Evolutionary conservation across 2,329 filamentous ascomycete species (phyloP), one percentile per base, ranked within the genome.

Genomic region (Sarocladium oryzae): DNA sequence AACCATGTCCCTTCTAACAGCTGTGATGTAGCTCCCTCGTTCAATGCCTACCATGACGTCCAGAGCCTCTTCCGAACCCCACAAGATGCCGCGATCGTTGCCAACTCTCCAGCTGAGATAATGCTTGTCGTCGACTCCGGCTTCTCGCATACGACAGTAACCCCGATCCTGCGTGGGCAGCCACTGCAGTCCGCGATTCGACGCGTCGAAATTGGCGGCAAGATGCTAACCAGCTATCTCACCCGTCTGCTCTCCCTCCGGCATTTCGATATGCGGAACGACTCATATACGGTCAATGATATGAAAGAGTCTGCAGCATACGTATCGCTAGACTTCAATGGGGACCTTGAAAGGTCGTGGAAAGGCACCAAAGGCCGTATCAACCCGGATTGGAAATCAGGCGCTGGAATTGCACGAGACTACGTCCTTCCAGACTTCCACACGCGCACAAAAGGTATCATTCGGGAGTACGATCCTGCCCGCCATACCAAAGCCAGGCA

Each of bases 211-310:
- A 79, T 97, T 6, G 93, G 93, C 38, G 93, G 93, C 52, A 97
- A 96, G 68, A 80, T 95, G 49, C 72, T 99, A 55, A 96, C 92
- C 20, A 97, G 97, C 65, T 87, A 95, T 64, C 76, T 99, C 30
- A 92, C 93, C 45, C 88, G 93, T 52, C 77, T 95, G 15, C 82
- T 97, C 16, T 96, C 91, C 1, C 77, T 95, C 13, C 85, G 93
- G 6, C 90, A 96, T 62, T 96, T 95, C 67, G 92, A 96, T 65
- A 91, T 99, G 82, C 84, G 93, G 55, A 91, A 95, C 66, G 93
- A 99, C 60, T 86, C 88, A 1, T 85, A 95, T 66, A 85, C 97
- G 49, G 89, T 96, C 64, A 96, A 96, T 61, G 88, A 96, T 66
- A 91, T 97, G 68, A 99, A 99, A 64, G 93, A 99, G 65, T 78